Percentiles rank a stretch among this genome's conserved stretches.
Conservation (phyloP, 148 eudicot species). For the Vaccinium corymbosum region DNA sequence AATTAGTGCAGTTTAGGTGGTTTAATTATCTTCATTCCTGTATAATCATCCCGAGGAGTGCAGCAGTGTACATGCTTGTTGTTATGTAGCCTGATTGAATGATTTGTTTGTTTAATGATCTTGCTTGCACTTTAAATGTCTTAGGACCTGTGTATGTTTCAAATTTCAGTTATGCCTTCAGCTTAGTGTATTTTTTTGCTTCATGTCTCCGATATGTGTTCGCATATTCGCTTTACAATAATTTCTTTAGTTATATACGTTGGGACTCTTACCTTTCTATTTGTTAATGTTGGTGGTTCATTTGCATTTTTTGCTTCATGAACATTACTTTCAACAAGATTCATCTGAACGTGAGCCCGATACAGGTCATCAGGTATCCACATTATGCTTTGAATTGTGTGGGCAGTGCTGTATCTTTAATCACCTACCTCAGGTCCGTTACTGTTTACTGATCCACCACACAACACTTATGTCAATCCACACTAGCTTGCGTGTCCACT, state of each 20-base stretch:
- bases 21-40: background rate
- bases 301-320: conserved; percentile 1
- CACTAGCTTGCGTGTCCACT: background rate
- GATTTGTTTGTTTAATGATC: background rate
- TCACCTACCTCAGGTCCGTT: conserved; percentile 68
- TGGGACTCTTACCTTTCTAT: background rate
- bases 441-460: conserved; percentile 1
- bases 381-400: conserved; percentile 71
- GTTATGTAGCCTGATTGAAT: background rate
- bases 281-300: background rate
- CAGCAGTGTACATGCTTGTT: background rate
- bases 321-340: background rate
- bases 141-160: background rate
- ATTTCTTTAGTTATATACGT: background rate
- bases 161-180: background rate
- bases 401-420: conserved; percentile 52
- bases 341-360: conserved; percentile 19
- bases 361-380: conserved; percentile 76
- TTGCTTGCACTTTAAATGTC: background rate
- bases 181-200: background rate
- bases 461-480: background rate
- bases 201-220: background rate
- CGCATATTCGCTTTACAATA: background rate
- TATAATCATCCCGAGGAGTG: background rate
- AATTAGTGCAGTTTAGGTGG: background rate